phyloP scores from a whole-genome alignment of 2,329 filamentous ascomycete genomes.

The Pyricularia pennisetigena region DNA sequence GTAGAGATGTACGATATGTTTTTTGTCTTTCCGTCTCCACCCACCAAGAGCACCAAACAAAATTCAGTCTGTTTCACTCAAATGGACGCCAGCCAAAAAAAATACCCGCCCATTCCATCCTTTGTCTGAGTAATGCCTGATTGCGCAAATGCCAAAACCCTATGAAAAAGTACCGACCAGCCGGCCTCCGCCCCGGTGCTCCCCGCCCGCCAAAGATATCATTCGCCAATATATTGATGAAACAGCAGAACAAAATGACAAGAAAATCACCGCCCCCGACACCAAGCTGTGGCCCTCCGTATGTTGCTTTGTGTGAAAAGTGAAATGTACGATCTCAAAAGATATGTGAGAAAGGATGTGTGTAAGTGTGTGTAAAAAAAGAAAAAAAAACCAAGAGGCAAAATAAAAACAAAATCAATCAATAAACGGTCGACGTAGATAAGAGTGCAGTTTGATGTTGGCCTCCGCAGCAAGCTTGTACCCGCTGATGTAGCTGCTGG shows the following conservation, averaged over 20 bases:
- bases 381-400: too few relatives aligned
- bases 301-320: not conserved
- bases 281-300: not conserved
- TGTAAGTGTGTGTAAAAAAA: not conserved
- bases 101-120: conserved; percentile 1
- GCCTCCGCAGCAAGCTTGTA: not conserved
- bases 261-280: not conserved
- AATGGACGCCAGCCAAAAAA: not conserved
- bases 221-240: not conserved
- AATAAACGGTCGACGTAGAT: not conserved
- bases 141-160: not conserved
- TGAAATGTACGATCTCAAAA: not conserved
- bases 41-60: not conserved
- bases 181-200: not conserved
- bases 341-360: not conserved
- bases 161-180: not conserved
- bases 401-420: not conserved
- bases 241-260: not conserved
- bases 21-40: conserved; percentile 2
- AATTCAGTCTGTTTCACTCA: not conserved
- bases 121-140: not conserved
- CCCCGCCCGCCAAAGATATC: not conserved
- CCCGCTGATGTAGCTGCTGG: not conserved
- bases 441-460: not conserved
- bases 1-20: conserved; percentile 1